Base-by-base conservation (phyloP, 345 rosid species). In the Odontarrhena argentea region DNA sequence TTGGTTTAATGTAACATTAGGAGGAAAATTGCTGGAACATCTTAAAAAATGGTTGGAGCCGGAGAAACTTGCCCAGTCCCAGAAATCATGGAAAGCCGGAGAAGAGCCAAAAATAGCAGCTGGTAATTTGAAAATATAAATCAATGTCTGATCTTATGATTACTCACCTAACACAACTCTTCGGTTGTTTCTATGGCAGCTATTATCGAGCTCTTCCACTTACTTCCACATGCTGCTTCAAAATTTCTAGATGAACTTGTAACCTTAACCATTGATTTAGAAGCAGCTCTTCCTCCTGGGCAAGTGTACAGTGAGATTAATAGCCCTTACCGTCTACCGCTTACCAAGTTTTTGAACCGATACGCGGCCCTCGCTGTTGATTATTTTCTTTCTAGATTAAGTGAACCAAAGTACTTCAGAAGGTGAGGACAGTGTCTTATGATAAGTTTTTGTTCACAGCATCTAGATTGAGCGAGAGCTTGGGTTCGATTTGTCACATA, bases 71-170 rank as follows among this genome's bases (percentile, higher is more conserved):
- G 87, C 89, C 56, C 96, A 88, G 81, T 87, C 83, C 71, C 85
- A 79, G 80, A 94, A 94, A 77, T 83, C 93, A 77, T 91, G 99
- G 97, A 94, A 94, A 77, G 83, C 95, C 69, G 99, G 99, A 67
- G 99, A 94, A 80, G 99, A 94, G 81, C 96, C 99, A 35, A 94
- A 94, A 84, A 91, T 94, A 63, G 99, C 99, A 64, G 91, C 97
- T 46, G 97, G 99, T 91, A 84, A 65, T 58, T 38, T 42, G 11
- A n/a, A 41, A 55, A 44, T 12, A 61, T 58, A 47, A 49, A 34
- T 24, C 8, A 13, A 37, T 70, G 41, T 46, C n/a, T 46, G 32
- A 56, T 34, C 58, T 30, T 36, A 25, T 60, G 45, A 36, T 26
- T 37, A 7, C 35, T 59, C 12, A 55, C 62, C 18, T 64, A 63